phyloP scores from a whole-genome alignment of 2,329 filamentous ascomycete species.

The Chrysoporthe austroafricana region DNA sequence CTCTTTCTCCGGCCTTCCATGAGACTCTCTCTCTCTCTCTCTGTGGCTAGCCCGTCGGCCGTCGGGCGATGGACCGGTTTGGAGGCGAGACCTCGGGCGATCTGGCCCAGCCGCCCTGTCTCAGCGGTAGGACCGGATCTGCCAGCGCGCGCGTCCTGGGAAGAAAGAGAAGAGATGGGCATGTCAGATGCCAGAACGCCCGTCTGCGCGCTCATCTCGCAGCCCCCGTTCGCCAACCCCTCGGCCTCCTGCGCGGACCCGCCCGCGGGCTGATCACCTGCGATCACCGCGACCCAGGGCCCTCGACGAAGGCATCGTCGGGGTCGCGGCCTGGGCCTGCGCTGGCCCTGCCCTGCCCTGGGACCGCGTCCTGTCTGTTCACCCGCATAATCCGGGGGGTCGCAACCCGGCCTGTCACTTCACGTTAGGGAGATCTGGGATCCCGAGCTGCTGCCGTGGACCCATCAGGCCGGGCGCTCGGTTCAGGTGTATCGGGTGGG shows the following conservation, averaged over 20 bases:
- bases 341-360: neutral
- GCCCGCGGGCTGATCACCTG: neutral
- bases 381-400: neutral
- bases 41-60: neutral
- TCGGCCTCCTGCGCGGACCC: neutral
- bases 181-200: neutral
- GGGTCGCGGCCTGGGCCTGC: no score
- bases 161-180: neutral
- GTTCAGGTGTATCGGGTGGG: neutral
- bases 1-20: neutral
- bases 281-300: neutral
- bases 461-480: neutral
- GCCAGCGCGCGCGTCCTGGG: neutral
- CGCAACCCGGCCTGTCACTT: neutral
- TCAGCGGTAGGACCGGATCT: constrained; percentile 3
- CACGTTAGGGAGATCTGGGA: neutral
- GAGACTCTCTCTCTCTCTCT: neutral
- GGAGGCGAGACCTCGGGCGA: neutral
- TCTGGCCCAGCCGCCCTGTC: constrained; percentile 5
- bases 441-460: neutral
- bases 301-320: neutral
- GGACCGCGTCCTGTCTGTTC: neutral
- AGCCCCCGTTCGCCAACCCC: neutral
- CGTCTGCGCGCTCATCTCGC: neutral
- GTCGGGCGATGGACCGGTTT: neutral